phyloP scores from a whole-genome alignment of 371 early-diverging fungal genomes.

The Mucor saturninus region DNA sequence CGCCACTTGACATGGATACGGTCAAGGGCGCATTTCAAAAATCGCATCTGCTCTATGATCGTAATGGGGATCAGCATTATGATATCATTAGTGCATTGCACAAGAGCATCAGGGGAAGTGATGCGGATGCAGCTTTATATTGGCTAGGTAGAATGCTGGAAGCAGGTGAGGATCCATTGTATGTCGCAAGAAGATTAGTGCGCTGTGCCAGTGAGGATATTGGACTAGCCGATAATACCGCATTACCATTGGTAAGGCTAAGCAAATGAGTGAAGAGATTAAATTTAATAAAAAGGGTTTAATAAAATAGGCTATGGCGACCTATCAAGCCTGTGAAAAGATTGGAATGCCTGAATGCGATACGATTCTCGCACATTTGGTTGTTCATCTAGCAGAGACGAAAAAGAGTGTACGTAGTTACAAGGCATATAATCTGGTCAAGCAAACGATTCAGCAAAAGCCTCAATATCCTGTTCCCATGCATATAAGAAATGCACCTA shows the following conservation, averaged over 20 bases:
- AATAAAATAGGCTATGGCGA: constrained; percentile 58
- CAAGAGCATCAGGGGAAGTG: constrained; percentile 84
- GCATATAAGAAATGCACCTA: constrained; percentile 88
- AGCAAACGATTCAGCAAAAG: constrained; percentile 61
- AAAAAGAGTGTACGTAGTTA: constrained; percentile 84
- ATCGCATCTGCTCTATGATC: constrained; percentile 79
- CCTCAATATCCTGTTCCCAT: constrained; percentile 81
- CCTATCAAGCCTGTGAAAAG: constrained; percentile 82
- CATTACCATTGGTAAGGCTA: constrained; percentile 57
- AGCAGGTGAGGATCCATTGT: constrained; percentile 90
- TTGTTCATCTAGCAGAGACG: constrained; percentile 77
- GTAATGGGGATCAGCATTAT: constrained; percentile 88
- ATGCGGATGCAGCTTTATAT: constrained; percentile 79
- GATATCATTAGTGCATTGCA: constrained; percentile 88
- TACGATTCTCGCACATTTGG: constrained; percentile 80
- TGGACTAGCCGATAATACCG: constrained; percentile 82
- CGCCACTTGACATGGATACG: constrained; percentile 24
- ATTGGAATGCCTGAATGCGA: constrained; percentile 95
- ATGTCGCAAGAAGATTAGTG: constrained; percentile 75
- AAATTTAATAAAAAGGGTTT: no score
- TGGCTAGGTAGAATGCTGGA: constrained; percentile 91
- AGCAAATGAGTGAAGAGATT: no score
- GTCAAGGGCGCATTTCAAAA: constrained; percentile 73
- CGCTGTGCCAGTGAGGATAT: constrained; percentile 90
- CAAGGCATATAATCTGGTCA: constrained; percentile 68